Conservation (phyloP, 2,329 filamentous ascomycete genomes). For the Eurotiales sp. region DNA sequence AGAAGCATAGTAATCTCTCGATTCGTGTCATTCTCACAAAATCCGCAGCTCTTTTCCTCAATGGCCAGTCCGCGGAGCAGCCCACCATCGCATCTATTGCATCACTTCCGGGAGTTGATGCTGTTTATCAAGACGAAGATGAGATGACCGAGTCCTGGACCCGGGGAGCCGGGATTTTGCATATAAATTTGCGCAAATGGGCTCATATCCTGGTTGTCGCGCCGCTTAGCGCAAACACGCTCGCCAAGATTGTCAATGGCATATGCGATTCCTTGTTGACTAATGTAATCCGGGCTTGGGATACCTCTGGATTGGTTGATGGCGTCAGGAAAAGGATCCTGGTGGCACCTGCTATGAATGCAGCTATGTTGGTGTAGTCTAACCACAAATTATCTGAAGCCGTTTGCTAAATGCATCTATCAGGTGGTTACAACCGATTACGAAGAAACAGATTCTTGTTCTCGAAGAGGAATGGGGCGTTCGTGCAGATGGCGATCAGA, state of each 20-base stretch:
- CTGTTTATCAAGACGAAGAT: slow-evolving; percentile 75
- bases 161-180: slow-evolving; percentile 73
- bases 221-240: slow-evolving; percentile 76
- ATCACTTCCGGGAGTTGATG: slow-evolving; percentile 68
- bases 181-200: slow-evolving; percentile 84
- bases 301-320: slow-evolving; percentile 63
- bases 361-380: slow-evolving; percentile 63
- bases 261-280: slow-evolving; percentile 71
- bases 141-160: slow-evolving; percentile 78
- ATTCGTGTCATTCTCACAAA: slow-evolving; percentile 81
- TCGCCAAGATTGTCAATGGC: slow-evolving; percentile 79
- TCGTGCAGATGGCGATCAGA: slow-evolving; percentile 27
- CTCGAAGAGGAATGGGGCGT: slow-evolving; percentile 70
- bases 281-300: slow-evolving; percentile 82
- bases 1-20: slow-evolving; percentile 55
- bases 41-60: slow-evolving; percentile 70
- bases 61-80: slow-evolving; percentile 72
- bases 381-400: too few species aligned
- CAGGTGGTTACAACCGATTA: slow-evolving; percentile 73
- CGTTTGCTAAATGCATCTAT: too few species aligned
- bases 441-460: slow-evolving; percentile 64
- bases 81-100: slow-evolving; percentile 61
- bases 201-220: slow-evolving; percentile 76
- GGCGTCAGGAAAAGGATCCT: slow-evolving; percentile 61
- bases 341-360: slow-evolving; percentile 83